Conservation (phyloP, 1,139 yeast species). For the Nakaseomyces uthaithaninus region DNA sequence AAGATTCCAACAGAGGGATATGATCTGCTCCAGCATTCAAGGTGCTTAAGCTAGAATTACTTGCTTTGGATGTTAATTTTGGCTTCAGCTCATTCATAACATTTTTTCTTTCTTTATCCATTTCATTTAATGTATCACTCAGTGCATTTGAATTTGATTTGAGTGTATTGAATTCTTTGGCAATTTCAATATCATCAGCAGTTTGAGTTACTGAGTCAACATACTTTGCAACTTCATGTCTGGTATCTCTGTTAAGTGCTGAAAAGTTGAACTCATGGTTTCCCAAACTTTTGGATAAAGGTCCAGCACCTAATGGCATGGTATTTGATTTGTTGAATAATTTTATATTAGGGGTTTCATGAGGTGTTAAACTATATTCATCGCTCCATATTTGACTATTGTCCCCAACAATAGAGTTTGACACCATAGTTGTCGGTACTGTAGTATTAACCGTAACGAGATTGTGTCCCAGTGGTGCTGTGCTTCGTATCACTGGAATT, state of each 20-base stretch:
- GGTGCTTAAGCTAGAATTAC: neutral
- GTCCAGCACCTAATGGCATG: neutral
- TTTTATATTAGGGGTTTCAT: slow-evolving; percentile 1
- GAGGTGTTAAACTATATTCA: neutral
- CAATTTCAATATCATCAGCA: slow-evolving; percentile 10
- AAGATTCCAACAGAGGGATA: too few relatives aligned
- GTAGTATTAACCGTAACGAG: neutral
- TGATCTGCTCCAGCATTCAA: neutral
- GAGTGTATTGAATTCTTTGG: neutral
- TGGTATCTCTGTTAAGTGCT: neutral
- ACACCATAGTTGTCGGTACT: neutral
- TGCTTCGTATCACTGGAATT: neutral
- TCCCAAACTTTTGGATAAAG: slow-evolving; percentile 3
- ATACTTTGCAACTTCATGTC: slow-evolving; percentile 11
- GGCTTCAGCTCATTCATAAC: neutral
- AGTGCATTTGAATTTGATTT: neutral
- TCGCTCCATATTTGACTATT: slow-evolving; percentile 1
- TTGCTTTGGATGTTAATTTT: neutral
- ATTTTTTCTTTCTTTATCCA: neutral
- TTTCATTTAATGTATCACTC: neutral
- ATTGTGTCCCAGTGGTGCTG: neutral
- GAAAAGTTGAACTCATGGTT: slow-evolving; percentile 5
- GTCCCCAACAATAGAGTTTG: neutral
- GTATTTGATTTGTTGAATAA: slow-evolving; percentile 2
- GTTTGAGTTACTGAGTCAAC: slow-evolving; percentile 28